Evolutionary conservation across 139 green algal genomes (phyloP), one percentile per base, ranked within the genome.

Genomic region (Tetradesmus obliquus): DNA sequence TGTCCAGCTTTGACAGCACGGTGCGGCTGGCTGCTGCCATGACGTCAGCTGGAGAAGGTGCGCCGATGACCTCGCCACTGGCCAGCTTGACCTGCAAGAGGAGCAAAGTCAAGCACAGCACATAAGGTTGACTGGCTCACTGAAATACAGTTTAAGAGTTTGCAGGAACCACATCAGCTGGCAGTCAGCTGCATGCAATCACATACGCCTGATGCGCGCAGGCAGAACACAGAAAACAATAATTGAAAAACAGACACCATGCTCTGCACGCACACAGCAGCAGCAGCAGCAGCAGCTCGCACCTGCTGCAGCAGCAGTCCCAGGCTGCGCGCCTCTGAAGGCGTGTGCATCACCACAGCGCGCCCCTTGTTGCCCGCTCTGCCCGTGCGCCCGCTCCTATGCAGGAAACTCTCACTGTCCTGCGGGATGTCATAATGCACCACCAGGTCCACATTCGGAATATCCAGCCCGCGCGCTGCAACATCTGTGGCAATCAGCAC

Each of bases 401-500:
- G 98, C 91, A 99, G 97, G 94, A 99, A 99, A n/a, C 95, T 98
- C 95, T 99, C 98, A 0, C 93, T 94, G 81, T 99, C 97, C 91
- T 98, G 96, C 20, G 97, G 95, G 45, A 99, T 93, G 89, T 99
- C 97, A 32, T 95, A 95, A 91, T 99, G 98, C 32, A 99, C 90
- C 54, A 99, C 97, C 83, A 99, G 95, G 81, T 99, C 97, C 32
- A 98, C 97, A 17, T 96, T 95, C 8, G 97, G 96, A 95, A 99
- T 99, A 95, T 99, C 98, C 71, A 99, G 94, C 6, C 98, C 98
- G 9, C 98, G 95, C 0, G 98, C 98, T 13, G 98, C 98, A 51
- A 99, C 98, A 88, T 99, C 98, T 1, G 98, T 99, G 32, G 98
- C 98, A 19, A 99, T 98, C 85, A 99, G 94, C 87, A 97, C 95